phyloP scores from a whole-genome alignment of 257 asterid species.

The Dorcoceras hygrometricum region DNA sequence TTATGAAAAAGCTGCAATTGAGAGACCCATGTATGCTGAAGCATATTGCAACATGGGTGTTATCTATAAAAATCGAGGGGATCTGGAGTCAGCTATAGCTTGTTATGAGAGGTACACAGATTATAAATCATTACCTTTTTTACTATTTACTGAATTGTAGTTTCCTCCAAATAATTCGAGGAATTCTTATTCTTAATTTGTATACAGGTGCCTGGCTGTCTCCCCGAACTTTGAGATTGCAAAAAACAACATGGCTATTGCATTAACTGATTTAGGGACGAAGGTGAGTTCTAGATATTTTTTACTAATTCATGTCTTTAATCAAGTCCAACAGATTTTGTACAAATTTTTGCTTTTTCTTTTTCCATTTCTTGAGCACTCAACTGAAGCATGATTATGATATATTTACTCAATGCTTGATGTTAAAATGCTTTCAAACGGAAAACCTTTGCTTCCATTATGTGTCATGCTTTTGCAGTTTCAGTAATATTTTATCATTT shows the following conservation, averaged over 20 bases:
- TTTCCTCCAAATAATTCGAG: conserved; percentile 27
- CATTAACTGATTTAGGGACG: conserved; percentile 97
- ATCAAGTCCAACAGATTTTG: conserved; percentile 13
- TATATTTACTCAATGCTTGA: conserved; percentile 10
- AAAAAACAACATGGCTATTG: conserved; percentile 98
- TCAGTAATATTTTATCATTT: background rate
- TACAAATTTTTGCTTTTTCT: conserved; percentile 11
- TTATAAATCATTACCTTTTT: conserved; percentile 4
- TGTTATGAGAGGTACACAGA: conserved; percentile 83
- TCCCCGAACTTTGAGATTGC: conserved; percentile 99
- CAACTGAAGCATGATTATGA: conserved; percentile 3
- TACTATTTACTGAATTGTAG: conserved; percentile 17
- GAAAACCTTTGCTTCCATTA: background rate
- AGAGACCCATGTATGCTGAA: conserved; percentile 99
- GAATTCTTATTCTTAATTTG: conserved; percentile 20
- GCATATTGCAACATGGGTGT: conserved; percentile 99
- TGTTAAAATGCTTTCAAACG: background rate
- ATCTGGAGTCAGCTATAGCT: conserved; percentile 92
- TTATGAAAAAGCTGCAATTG: conserved; percentile 93
- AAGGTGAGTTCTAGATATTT: conserved; percentile 53
- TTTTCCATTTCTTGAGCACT: conserved; percentile 13
- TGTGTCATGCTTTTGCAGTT: conserved; percentile 6
- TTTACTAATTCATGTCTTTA: conserved; percentile 16
- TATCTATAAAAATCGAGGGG: conserved; percentile 92
- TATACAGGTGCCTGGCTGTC: conserved; percentile 85